Percentiles rank a stretch among this genome's conserved stretches.
Conservation (phyloP, 2,329 filamentous ascomycete species). For the Aphanoascus verrucosus region DNA sequence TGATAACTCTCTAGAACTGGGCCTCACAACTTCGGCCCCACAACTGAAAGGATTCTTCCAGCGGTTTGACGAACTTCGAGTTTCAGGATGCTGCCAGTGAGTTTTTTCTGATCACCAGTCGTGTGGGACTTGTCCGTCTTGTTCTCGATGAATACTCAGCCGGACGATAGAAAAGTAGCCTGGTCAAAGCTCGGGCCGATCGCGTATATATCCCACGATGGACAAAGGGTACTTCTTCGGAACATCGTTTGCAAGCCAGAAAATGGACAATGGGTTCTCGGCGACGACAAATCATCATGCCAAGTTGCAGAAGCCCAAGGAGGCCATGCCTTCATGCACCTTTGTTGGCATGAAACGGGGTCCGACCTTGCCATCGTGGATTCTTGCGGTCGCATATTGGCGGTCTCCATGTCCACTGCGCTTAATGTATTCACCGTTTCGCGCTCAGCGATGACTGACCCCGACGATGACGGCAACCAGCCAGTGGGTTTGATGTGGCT, state of each 20-base stretch:
- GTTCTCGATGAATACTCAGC: neutral
- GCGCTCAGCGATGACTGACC: slow-evolving; percentile 55
- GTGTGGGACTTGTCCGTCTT: neutral
- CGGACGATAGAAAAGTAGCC: slow-evolving; percentile 54
- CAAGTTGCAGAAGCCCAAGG: slow-evolving; percentile 52
- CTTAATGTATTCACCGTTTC: slow-evolving; percentile 60
- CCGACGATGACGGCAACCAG: slow-evolving; percentile 61
- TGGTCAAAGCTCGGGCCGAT: slow-evolving; percentile 87
- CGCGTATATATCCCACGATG: slow-evolving; percentile 65
- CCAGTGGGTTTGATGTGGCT: slow-evolving; percentile 85
- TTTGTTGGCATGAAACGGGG: slow-evolving; percentile 68
- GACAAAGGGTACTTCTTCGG: slow-evolving; percentile 58
- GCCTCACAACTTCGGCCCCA: slow-evolving; percentile 44
- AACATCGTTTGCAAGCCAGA: slow-evolving; percentile 59
- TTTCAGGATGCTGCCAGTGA: slow-evolving; percentile 72
- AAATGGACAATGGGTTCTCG: slow-evolving; percentile 64
- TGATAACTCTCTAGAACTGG: slow-evolving; percentile 51
- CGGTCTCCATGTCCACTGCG: slow-evolving; percentile 60
- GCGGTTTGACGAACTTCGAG: slow-evolving; percentile 64
- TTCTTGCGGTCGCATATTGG: slow-evolving; percentile 61
- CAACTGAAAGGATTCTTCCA: slow-evolving; percentile 58
- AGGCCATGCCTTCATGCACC: slow-evolving; percentile 60
- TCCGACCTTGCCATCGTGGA: slow-evolving; percentile 79
- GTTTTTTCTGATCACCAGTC: slow-evolving; percentile 24
- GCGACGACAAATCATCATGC: slow-evolving; percentile 56